Base-by-base conservation (phyloP, 1,139 yeast species). In the Magnusiomyces tetraspermus region DNA sequence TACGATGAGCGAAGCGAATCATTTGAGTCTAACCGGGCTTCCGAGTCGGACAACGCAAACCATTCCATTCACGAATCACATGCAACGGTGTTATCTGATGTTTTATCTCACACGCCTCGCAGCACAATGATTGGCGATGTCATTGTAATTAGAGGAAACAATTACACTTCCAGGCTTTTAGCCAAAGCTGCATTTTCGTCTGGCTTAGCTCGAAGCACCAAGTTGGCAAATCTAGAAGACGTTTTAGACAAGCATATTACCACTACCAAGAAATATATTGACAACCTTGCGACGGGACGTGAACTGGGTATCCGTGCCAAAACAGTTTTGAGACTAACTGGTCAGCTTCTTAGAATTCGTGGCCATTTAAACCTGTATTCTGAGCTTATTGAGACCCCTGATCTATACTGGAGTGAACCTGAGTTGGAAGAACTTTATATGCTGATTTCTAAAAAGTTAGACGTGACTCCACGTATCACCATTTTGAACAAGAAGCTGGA, bases 361-460 rank as follows among this genome's bases (percentile, higher is more conserved):
- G 96, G 95, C 1, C 84, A 84, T 60, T 74, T 89, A 57, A 89
- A 89, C 61, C 69, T 89, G 47, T 87, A 89, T 66, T 83, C 92
- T n/a, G 96, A 89, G 63, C 75, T 89, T 53, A 87, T 87, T 45
- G 97, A 89, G 61, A 87, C 95, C 0, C 97, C 97, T 0, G 97
- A 89, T 65, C 69, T 88, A 48, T 89, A 88, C 67, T 89, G 97
- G 97, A 79, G 88, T 51, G 96, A 88, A 61, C 95, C 96, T 0
- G 79, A 81, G 38, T 71, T 89, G 52, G 97, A 89, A 63, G 76
- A 75, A 52, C 79, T 88, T 19, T 89, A 87, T 67, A 77, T 82
- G 49, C 75, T 79, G 23, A 80, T 87, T 3, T 84, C 95, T 0
- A 76, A 77, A 52, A 79, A 79, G 38, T 71, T 89, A 53, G 97